phyloP scores from a whole-genome alignment of 2,329 filamentous ascomycete species.

The Hypoxylon sp. region DNA sequence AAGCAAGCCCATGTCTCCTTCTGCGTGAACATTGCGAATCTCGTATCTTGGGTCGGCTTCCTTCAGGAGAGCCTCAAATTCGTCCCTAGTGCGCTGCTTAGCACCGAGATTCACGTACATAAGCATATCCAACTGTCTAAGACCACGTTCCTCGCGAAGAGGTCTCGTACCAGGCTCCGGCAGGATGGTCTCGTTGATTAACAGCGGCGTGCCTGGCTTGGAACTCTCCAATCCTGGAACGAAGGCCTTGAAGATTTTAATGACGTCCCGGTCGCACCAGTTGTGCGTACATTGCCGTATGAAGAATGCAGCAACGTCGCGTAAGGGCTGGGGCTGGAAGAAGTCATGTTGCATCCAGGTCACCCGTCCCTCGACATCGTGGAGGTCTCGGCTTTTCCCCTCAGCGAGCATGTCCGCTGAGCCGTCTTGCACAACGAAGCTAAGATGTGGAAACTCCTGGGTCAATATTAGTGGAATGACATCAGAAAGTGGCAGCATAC shows the following conservation, averaged over 20 bases:
- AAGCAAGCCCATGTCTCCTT: conserved; percentile 12
- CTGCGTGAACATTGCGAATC: conserved; percentile 15
- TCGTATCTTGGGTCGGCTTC: conserved; percentile 40
- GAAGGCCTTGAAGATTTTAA: conserved; percentile 47
- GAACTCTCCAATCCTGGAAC: conserved; percentile 49
- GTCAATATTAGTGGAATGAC: neutral
- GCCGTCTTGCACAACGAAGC: conserved; percentile 48
- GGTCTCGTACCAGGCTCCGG: conserved; percentile 33
- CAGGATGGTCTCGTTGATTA: conserved; percentile 49
- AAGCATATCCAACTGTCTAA: conserved; percentile 49
- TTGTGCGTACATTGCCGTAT: conserved; percentile 50
- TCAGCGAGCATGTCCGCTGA: conserved; percentile 43
- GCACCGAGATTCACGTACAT: conserved; percentile 49
- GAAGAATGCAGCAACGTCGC: conserved; percentile 43
- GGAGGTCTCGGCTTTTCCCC: conserved; percentile 32
- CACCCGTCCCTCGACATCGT: conserved; percentile 36
- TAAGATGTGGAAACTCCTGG: conserved; percentile 26
- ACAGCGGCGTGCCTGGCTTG: conserved; percentile 38
- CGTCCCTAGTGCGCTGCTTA: conserved; percentile 48
- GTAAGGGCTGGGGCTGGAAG: conserved; percentile 47
- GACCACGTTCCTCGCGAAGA: conserved; percentile 28
- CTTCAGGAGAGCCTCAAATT: conserved; percentile 42
- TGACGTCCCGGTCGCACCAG: conserved; percentile 45
- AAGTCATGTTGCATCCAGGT: conserved; percentile 45
- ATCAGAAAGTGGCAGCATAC: neutral